Evolutionary conservation across 2,329 filamentous ascomycete genomes (phyloP).

Genomic region (Ophioceras dolichostomum): DNA sequence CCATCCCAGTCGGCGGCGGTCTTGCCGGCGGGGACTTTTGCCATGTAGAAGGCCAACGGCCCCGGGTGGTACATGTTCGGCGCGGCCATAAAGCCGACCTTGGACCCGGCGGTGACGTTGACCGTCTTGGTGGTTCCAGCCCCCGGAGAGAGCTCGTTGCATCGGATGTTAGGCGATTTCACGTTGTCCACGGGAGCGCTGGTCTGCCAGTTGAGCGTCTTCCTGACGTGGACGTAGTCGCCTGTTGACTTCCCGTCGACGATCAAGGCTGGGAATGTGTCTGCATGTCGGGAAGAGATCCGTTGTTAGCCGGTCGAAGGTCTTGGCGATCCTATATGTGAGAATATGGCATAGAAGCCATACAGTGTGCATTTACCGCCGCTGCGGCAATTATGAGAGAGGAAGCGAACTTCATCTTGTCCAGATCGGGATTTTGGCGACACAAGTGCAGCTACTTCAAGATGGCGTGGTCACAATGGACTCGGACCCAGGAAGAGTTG

Average conservation of each 20-base stretch:
- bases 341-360: not conserved
- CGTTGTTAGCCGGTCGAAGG: too few relatives aligned
- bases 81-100: constrained; percentile 24
- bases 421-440: too few relatives aligned
- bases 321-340: too few relatives aligned
- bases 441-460: too few relatives aligned
- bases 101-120: constrained; percentile 23
- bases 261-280: constrained; percentile 10
- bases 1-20: constrained; percentile 19
- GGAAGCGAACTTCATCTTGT: constrained; percentile 5
- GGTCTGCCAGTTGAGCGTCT: constrained; percentile 21
- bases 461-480: too few relatives aligned
- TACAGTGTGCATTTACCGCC: constrained; percentile 8
- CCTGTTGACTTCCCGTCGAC: constrained; percentile 6
- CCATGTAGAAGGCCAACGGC: constrained; percentile 23
- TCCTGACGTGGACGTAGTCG: constrained; percentile 18
- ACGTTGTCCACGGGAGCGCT: constrained; percentile 17
- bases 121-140: constrained; percentile 15
- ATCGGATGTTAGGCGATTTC: constrained; percentile 14
- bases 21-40: constrained; percentile 21
- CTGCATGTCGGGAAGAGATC: constrained; percentile 2
- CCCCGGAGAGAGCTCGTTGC: constrained; percentile 13
- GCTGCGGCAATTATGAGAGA: constrained; percentile 5
- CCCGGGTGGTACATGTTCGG: constrained; percentile 24
- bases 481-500: too few relatives aligned